phyloP scores from a whole-genome alignment of 1,284 basidiomycete species.

The Austroboletus novae-zelandiae region DNA sequence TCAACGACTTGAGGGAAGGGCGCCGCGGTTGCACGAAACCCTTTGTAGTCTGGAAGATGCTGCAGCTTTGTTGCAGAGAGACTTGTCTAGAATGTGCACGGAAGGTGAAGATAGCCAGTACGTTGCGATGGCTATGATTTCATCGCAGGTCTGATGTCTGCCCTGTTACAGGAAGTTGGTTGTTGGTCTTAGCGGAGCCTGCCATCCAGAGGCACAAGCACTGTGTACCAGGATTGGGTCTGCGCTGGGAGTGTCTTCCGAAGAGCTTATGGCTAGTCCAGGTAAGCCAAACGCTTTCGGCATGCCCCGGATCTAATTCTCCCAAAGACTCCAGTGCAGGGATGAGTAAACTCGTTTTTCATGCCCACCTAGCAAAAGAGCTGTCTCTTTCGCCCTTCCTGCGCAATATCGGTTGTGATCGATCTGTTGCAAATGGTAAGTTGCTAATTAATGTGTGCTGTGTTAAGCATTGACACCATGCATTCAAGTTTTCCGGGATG shows the following conservation, averaged over 20 bases:
- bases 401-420: constrained; percentile 41
- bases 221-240: constrained; percentile 41
- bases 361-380: constrained; percentile 44
- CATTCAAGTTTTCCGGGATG: constrained; percentile 43
- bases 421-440: constrained; percentile 39
- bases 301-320: constrained; percentile 4
- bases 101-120: constrained; percentile 30
- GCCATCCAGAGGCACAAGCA: constrained; percentile 47
- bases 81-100: constrained; percentile 48
- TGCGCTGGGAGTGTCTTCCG: constrained; percentile 37
- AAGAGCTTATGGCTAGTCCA: constrained; percentile 29
- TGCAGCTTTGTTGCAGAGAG: constrained; percentile 53
- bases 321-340: constrained; percentile 20
- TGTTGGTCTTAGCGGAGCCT: constrained; percentile 39
- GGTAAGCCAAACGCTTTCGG: constrained; percentile 29
- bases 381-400: constrained; percentile 43
- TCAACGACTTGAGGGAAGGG: constrained; percentile 59
- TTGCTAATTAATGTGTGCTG: constrained; percentile 4
- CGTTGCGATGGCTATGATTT: constrained; percentile 5
- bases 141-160: constrained; percentile 1
- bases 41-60: constrained; percentile 55
- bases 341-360: constrained; percentile 37
- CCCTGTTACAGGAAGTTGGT: constrained; percentile 39
- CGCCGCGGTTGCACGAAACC: constrained; percentile 56
- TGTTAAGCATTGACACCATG: constrained; percentile 2